A percentile compares a stretch with the other conserved stretches of the same genome.
Conservation (phyloP, 2,329 filamentous ascomycete species). For the Tolypocladium nubicola region DNA sequence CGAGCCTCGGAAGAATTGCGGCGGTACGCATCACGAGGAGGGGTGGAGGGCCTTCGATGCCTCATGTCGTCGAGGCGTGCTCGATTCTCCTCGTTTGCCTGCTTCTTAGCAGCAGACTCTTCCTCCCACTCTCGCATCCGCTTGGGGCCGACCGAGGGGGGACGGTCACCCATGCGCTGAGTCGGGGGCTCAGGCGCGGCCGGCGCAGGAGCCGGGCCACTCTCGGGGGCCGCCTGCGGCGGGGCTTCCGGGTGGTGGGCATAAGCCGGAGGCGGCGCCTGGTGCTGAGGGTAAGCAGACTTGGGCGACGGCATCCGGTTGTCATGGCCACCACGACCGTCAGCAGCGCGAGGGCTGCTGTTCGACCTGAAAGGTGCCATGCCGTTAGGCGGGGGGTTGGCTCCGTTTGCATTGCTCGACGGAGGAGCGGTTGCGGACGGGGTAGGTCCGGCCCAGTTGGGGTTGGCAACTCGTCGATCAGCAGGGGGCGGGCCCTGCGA, state of each 20-base stretch:
- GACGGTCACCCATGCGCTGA: slow-evolving; percentile 56
- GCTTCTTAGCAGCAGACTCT: slow-evolving; percentile 69
- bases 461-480: slow-evolving; percentile 47
- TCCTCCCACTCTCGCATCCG: slow-evolving; percentile 89
- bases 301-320: slow-evolving; percentile 87
- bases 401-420: slow-evolving; percentile 24
- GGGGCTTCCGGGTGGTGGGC: slow-evolving; percentile 58
- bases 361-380: slow-evolving; percentile 62
- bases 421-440: slow-evolving; percentile 28
- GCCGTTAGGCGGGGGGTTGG: slow-evolving; percentile 31
- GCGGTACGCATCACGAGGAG: slow-evolving; percentile 57
- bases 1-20: slow-evolving; percentile 68
- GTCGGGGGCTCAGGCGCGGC: slow-evolving; percentile 54
- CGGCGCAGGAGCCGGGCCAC: slow-evolving; percentile 33
- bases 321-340: slow-evolving; percentile 66
- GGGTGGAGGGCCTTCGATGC: slow-evolving; percentile 68
- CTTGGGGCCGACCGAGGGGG: slow-evolving; percentile 71
- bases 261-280: slow-evolving; percentile 42
- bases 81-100: slow-evolving; percentile 77
- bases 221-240: slow-evolving; percentile 52
- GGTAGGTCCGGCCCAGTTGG: slow-evolving; percentile 47
- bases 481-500: slow-evolving; percentile 37
- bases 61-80: slow-evolving; percentile 78
- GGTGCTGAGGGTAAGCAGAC: slow-evolving; percentile 72
- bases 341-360: slow-evolving; percentile 72